These are phyloP conservation scores for Sanghuangporus weigelae DNA, from an alignment of 1,284 basidiomycete species.

Conservation along the genomic window DNA sequence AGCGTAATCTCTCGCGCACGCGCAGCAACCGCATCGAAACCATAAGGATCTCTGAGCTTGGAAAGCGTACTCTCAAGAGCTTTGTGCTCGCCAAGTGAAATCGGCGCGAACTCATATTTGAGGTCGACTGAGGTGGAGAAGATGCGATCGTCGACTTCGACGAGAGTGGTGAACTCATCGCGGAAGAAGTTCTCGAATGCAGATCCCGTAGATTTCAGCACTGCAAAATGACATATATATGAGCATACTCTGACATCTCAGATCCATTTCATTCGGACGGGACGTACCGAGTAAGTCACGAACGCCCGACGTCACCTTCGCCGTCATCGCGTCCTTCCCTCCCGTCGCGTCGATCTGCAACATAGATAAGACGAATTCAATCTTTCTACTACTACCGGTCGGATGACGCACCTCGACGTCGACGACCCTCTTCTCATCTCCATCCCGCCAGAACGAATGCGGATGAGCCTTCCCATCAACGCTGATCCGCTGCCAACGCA, in stretches of 20 bases:
- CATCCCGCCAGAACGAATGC: constrained; percentile 85
- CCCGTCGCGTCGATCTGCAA: constrained; percentile 55
- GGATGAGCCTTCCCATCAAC: constrained; percentile 57
- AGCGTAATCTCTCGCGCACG: constrained; percentile 67
- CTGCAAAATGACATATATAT: constrained; percentile 33
- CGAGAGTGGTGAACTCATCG: constrained; percentile 87
- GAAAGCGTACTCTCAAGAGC: background rate
- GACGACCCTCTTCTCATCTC: constrained; percentile 80
- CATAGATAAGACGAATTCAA: background rate
- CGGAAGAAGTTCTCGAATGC: constrained; percentile 79
- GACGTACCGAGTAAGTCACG: constrained; percentile 71
- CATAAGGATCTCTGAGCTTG: constrained; percentile 43
- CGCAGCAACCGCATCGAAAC: constrained; percentile 49
- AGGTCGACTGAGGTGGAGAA: constrained; percentile 83
- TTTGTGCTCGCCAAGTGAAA: constrained; percentile 2
- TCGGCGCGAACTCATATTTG: constrained; percentile 52
- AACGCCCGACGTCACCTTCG: constrained; percentile 63
- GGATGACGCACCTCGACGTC: constrained; percentile 47
- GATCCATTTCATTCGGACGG: background rate
- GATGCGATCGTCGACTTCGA: constrained; percentile 79
- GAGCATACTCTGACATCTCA: background rate
- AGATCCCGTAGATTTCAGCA: constrained; percentile 88
- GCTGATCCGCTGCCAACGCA: constrained; percentile 83
- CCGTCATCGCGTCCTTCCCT: constrained; percentile 55
- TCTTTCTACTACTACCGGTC: background rate